phyloP scores from a whole-genome alignment of 192 early-diverging fungal species.

The Mortierella claussenii region DNA sequence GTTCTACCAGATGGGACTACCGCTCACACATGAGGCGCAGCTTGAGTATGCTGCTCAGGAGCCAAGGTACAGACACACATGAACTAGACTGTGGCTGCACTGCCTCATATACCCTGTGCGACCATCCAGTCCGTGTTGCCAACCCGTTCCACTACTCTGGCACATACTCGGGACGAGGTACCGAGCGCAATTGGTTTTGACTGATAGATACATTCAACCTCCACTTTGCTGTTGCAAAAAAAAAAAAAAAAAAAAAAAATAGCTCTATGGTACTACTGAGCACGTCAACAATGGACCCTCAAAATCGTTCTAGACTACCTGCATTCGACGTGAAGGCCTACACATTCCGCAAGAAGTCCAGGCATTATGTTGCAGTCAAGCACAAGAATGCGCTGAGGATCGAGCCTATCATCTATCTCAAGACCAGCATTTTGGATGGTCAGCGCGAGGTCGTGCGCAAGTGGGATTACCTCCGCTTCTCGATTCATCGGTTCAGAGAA shows the following conservation, averaged over 20 bases:
- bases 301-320: slow-evolving; percentile 4
- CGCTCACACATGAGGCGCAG: slow-evolving; percentile 7
- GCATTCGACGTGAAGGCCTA: slow-evolving; percentile 46
- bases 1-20: slow-evolving; percentile 37
- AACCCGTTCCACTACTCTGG: too few relatives aligned
- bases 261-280: slow-evolving; percentile 11
- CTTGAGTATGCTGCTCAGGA: slow-evolving; percentile 15
- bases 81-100: not conserved
- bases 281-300: not conserved
- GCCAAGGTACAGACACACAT: slow-evolving; percentile 2
- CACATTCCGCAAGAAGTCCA: slow-evolving; percentile 46
- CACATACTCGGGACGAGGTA: too few relatives aligned
- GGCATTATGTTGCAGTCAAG: slow-evolving; percentile 49
- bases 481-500: slow-evolving; percentile 27
- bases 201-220: too few relatives aligned
- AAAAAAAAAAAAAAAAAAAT: too few relatives aligned
- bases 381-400: slow-evolving; percentile 42
- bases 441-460: slow-evolving; percentile 30
- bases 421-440: slow-evolving; percentile 35
- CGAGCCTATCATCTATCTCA: slow-evolving; percentile 49
- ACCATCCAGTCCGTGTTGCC: too few relatives aligned
- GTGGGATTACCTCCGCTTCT: slow-evolving; percentile 41
- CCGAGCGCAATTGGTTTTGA: too few relatives aligned
- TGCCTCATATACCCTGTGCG: not conserved
- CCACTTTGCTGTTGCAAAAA: too few relatives aligned